A percentile compares a stretch with the other conserved stretches of the same genome.
Evolutionary conservation across 768 basidiomycete genomes (phyloP).

Genomic region (Calocybe indica): DNA sequence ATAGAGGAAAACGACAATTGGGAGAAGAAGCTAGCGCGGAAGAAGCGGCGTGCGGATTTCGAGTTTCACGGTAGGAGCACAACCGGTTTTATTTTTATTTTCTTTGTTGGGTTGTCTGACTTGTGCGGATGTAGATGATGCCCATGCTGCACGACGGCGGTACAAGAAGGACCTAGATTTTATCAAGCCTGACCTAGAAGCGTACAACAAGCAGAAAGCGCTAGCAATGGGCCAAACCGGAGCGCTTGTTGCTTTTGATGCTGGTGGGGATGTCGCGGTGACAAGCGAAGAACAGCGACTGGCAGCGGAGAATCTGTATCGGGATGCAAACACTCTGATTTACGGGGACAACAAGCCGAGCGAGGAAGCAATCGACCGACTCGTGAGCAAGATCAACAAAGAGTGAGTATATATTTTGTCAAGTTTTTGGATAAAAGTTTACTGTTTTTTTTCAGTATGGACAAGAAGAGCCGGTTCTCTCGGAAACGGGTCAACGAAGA

Average conservation of each 20-base stretch:
- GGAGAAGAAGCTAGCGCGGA: conserved; percentile 86
- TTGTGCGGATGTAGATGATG: conserved; percentile 57
- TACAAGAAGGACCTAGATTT: conserved; percentile 91
- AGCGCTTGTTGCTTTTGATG: conserved; percentile 58
- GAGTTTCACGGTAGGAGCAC: conserved; percentile 79
- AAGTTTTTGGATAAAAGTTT: neutral
- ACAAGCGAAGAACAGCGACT: conserved; percentile 59
- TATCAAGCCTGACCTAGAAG: conserved; percentile 81
- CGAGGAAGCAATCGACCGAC: conserved; percentile 92
- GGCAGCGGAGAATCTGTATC: conserved; percentile 79
- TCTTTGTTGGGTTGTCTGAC: neutral
- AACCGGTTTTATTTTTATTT: neutral
- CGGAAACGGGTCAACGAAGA: conserved; percentile 87
- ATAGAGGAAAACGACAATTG: conserved; percentile 95
- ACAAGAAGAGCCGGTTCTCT: conserved; percentile 87
- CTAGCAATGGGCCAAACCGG: conserved; percentile 72
- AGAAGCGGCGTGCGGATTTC: conserved; percentile 79
- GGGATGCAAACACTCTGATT: conserved; percentile 87
- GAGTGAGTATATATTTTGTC: conserved; percentile 56
- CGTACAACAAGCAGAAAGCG: conserved; percentile 89
- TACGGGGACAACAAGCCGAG: conserved; percentile 95
- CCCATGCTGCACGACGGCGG: conserved; percentile 78
- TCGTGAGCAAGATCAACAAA: conserved; percentile 85
- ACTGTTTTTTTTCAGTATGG: conserved; percentile 47
- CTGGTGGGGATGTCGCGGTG: conserved; percentile 39